Base-by-base conservation (phyloP, 1,139 yeast species). In the Yarrowia galli region DNA sequence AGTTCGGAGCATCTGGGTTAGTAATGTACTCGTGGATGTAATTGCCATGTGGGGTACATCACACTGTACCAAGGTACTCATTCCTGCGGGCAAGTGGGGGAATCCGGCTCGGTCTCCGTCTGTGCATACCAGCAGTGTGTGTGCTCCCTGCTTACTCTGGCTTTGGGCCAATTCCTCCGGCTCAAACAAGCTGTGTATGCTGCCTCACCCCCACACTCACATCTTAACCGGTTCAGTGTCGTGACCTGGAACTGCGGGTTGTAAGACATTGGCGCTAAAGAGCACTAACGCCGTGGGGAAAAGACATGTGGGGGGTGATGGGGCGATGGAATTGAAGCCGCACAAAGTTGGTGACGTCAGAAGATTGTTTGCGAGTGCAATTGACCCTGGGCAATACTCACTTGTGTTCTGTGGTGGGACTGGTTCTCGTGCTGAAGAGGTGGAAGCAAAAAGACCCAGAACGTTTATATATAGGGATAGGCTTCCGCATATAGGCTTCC, bases 1-100 rank as follows among this genome's bases (percentile, higher is more conserved):
- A 36, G 56, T 48, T 61, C 56, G 66, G 25, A 61, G 45, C 66
- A 61, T 61, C 56, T 61, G 38, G 38, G 51, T 58, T 58, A 45
- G 42, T 58, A 56, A 18, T 12, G 48, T 20, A 20, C n/a, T n/a
- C n/a, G n/a, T n/a, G n/a, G n/a, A n/a, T n/a, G n/a, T n/a, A n/a
- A n/a, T n/a, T n/a, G n/a, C n/a, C n/a, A n/a, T n/a, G 40, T 36
- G 23, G 20, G 20, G 43, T 42, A 23, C n/a, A n/a, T n/a, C n/a
- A n/a, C n/a, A n/a, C n/a, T n/a, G n/a, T n/a, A n/a, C n/a, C n/a
- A n/a, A n/a, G n/a, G n/a, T n/a, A n/a, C n/a, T n/a, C n/a, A n/a
- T n/a, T 2, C 3, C 6, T 56, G 64, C 20, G 64, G 64, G 64
- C 49, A 43, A 43, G 64, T 15, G 64, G 64, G n/a, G 49, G 51